A percentile compares a stretch with the other conserved stretches of the same genome.
Conservation (phyloP, 2,329 filamentous ascomycete species). For the Mycosphaerella arachidis region DNA sequence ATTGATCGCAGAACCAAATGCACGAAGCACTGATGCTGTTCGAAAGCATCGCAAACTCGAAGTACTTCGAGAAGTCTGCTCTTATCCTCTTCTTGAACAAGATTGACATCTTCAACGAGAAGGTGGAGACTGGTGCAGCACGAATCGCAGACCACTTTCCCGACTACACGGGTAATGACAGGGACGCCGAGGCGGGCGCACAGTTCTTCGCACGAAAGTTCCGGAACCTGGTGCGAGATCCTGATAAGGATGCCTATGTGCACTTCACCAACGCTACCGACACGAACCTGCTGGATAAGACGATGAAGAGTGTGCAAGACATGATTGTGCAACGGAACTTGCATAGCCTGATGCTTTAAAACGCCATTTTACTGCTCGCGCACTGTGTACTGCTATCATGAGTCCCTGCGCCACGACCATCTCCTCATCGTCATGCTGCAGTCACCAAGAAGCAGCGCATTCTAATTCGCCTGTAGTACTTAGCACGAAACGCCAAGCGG, state of each 20-base stretch:
- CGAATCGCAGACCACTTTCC: constrained; percentile 49
- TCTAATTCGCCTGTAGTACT: background rate
- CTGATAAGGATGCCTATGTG: constrained; percentile 49
- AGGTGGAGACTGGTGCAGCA: constrained; percentile 43
- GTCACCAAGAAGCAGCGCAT: background rate
- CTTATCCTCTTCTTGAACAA: constrained; percentile 53
- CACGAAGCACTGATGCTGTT: constrained; percentile 52
- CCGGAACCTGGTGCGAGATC: constrained; percentile 47
- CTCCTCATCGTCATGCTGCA: background rate
- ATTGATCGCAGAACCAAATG: constrained; percentile 48
- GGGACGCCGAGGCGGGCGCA: constrained; percentile 45
- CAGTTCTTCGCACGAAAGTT: constrained; percentile 51
- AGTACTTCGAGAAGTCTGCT: constrained; percentile 49
- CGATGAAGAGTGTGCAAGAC: constrained; percentile 49
- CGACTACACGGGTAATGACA: constrained; percentile 42
- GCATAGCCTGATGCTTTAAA: constrained; percentile 45
- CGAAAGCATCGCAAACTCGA: constrained; percentile 50
- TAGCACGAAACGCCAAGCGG: background rate
- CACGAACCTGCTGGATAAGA: constrained; percentile 49
- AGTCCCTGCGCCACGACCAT: background rate
- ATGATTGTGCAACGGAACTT: constrained; percentile 53
- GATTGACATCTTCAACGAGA: constrained; percentile 50
- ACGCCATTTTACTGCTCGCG: constrained; percentile 8
- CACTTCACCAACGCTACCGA: constrained; percentile 52
- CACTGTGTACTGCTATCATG: background rate